phyloP scores from a whole-genome alignment of 768 basidiomycete genomes.

The Mycena rosella region DNA sequence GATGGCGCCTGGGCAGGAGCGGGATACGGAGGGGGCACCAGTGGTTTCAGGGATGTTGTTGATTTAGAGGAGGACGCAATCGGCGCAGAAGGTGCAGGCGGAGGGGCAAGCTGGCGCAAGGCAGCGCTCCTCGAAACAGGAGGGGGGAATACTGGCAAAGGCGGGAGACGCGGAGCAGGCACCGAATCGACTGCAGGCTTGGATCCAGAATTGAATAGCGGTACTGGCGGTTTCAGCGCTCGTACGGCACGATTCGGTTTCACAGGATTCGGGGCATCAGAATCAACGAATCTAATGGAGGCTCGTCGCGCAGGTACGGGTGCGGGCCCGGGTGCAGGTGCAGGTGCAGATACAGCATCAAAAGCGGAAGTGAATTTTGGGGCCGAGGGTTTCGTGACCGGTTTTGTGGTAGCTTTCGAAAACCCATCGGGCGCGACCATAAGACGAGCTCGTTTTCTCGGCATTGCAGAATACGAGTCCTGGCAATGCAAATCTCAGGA shows the following conservation, averaged over 20 bases:
- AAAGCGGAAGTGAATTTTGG: conserved; percentile 35
- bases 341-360: not conserved
- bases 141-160: conserved; percentile 20
- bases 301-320: too few relatives aligned
- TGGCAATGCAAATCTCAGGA: conserved; percentile 2
- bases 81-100: conserved; percentile 28
- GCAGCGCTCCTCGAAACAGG: conserved; percentile 6
- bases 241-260: conserved; percentile 18
- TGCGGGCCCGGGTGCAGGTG: too few relatives aligned
- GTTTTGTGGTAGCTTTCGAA: conserved; percentile 14
- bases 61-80: conserved; percentile 30
- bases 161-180: conserved; percentile 15
- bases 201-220: conserved; percentile 22
- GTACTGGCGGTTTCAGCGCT: conserved; percentile 32
- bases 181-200: conserved; percentile 5
- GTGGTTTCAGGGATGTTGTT: conserved; percentile 26
- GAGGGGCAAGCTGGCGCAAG: conserved; percentile 17
- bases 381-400: conserved; percentile 9
- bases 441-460: conserved; percentile 28
- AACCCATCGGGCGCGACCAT: conserved; percentile 35
- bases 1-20: conserved; percentile 37
- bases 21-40: conserved; percentile 33
- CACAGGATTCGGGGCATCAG: not conserved
- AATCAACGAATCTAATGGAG: conserved; percentile 6
- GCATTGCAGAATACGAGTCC: conserved; percentile 17